Evolutionary conservation across 768 basidiomycete species (phyloP).

Genomic region (Mycena pura): DNA sequence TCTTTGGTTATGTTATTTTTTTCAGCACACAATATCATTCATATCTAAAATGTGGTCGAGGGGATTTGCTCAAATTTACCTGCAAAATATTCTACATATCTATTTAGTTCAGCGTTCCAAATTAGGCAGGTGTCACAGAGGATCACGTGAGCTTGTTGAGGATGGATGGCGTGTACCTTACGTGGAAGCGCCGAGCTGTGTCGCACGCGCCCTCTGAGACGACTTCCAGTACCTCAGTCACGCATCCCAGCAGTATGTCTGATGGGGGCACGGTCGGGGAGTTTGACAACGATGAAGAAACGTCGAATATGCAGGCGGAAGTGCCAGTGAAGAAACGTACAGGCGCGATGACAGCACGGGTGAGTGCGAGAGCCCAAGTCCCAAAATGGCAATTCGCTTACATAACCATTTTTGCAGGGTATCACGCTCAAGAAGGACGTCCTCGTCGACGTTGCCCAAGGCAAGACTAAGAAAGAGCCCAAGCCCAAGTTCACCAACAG

Average conservation of each 20-base stretch:
- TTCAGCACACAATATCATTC: no score
- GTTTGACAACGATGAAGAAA: not conserved
- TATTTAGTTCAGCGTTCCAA: no score
- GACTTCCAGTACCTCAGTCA: not conserved
- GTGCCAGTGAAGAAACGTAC: not conserved
- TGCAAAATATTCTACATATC: no score
- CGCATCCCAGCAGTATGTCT: not conserved
- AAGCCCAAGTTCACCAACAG: not conserved
- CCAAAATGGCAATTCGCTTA: not conserved
- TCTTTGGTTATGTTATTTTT: no score
- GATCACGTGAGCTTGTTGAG: no score
- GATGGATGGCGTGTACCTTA: no score
- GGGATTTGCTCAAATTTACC: no score
- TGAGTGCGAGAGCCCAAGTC: not conserved
- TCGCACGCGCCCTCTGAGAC: not conserved
- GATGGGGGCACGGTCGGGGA: not conserved
- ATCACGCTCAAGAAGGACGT: not conserved
- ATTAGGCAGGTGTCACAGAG: no score
- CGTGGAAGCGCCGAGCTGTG: not conserved
- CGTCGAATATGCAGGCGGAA: not conserved
- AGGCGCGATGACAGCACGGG: not conserved
- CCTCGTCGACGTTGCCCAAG: not conserved
- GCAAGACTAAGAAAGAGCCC: not conserved
- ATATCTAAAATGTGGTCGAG: no score
- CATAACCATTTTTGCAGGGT: slow-evolving; percentile 6